Evolutionary conservation across 108 stramenopile species (phyloP).

Genomic region (Parietichytrium sp.): DNA sequence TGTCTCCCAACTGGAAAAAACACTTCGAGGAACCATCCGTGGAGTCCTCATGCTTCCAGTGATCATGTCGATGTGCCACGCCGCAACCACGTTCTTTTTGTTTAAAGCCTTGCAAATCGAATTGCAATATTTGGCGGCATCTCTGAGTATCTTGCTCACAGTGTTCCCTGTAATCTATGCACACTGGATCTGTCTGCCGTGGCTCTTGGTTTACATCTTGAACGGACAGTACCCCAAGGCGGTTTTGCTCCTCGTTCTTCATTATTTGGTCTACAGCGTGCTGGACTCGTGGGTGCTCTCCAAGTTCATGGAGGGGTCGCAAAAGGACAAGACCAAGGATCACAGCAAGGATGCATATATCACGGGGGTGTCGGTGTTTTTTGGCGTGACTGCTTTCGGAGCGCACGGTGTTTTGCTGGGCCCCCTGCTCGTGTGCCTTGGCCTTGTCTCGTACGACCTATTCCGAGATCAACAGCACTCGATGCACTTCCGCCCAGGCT

Average conservation of each 20-base stretch:
- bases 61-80: not conserved
- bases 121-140: not conserved
- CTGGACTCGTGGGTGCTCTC: slow-evolving; percentile 4
- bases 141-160: slow-evolving; percentile 4
- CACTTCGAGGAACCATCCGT: slow-evolving; percentile 22
- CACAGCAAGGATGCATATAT: slow-evolving; percentile 15
- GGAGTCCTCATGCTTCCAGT: slow-evolving; percentile 3
- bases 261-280: not conserved
- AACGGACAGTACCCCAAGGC: not conserved
- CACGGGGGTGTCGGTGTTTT: slow-evolving; percentile 32
- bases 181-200: slow-evolving; percentile 30
- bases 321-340: not conserved
- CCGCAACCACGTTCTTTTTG: not conserved
- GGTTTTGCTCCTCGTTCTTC: not conserved
- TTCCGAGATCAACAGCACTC: not conserved
- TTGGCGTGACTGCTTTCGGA: slow-evolving; percentile 19
- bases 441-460: not conserved
- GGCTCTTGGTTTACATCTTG: not conserved
- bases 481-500: no score
- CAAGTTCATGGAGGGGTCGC: no score
- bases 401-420: slow-evolving; percentile 31
- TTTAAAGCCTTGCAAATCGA: not conserved
- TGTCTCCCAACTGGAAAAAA: not conserved
- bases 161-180: slow-evolving; percentile 25
- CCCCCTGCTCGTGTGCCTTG: slow-evolving; percentile 21